phyloP scores from a whole-genome alignment of 2,329 filamentous ascomycete genomes.

The Talaromyces piceae region DNA sequence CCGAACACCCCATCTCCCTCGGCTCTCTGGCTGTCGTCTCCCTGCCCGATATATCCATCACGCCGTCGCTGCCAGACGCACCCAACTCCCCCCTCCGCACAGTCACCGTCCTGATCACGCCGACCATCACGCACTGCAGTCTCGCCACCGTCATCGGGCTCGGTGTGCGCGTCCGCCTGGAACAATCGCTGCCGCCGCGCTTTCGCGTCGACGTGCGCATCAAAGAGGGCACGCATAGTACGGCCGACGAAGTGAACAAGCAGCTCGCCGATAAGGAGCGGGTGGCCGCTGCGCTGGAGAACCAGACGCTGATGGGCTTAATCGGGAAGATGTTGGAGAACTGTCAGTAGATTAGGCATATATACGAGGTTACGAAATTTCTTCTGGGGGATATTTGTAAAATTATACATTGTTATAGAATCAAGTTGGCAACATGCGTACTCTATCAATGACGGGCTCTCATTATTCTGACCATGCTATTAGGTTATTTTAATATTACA shows the following conservation, averaged over 20 bases:
- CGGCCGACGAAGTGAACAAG: constrained; percentile 93
- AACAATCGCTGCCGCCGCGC: constrained; percentile 82
- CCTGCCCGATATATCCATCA: constrained; percentile 83
- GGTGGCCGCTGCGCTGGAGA: constrained; percentile 89
- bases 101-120: constrained; percentile 83
- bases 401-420: no score
- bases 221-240: constrained; percentile 92
- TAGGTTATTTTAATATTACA: no score
- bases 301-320: constrained; percentile 79
- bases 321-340: constrained; percentile 91
- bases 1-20: constrained; percentile 89
- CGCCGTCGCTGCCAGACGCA: constrained; percentile 54
- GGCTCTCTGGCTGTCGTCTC: constrained; percentile 93
- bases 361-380: no score
- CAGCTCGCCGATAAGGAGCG: constrained; percentile 94
- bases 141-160: constrained; percentile 93
- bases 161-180: constrained; percentile 81
- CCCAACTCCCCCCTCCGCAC: constrained; percentile 57
- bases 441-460: not conserved
- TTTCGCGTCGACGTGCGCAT: constrained; percentile 89
- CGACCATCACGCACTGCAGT: constrained; percentile 94
- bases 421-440: not conserved
- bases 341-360: no score
- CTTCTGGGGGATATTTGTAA: no score
- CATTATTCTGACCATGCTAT: not conserved